phyloP scores from a whole-genome alignment of 768 basidiomycete genomes.

The Leccinum subtestaceum region DNA sequence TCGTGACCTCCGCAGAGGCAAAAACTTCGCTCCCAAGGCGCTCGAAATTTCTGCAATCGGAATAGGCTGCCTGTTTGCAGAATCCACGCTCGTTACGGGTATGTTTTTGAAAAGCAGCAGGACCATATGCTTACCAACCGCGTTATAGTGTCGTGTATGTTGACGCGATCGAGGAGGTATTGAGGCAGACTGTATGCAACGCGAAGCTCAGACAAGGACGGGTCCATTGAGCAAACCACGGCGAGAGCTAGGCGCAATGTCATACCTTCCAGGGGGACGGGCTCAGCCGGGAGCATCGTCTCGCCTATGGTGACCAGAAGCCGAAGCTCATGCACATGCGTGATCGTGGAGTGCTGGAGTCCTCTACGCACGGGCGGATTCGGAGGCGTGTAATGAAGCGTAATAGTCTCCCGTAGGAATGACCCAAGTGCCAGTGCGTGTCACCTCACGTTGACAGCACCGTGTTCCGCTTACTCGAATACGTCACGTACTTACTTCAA shows the following conservation, averaged over 20 bases:
- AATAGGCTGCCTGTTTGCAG: slow-evolving; percentile 19
- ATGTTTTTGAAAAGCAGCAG: neutral
- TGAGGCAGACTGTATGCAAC: slow-evolving; percentile 18
- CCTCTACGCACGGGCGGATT: neutral
- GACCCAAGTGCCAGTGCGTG: neutral
- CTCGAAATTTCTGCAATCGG: slow-evolving; percentile 27
- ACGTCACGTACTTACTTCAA: slow-evolving; percentile 11
- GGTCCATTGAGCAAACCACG: slow-evolving; percentile 6
- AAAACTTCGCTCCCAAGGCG: slow-evolving; percentile 28
- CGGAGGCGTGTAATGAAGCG: slow-evolving; percentile 8
- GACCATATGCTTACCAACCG: slow-evolving; percentile 20
- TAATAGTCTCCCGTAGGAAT: neutral
- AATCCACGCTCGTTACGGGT: neutral
- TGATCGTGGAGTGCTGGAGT: neutral
- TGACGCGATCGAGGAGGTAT: slow-evolving; percentile 25
- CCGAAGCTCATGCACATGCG: neutral
- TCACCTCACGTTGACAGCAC: neutral
- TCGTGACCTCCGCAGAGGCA: slow-evolving; percentile 19
- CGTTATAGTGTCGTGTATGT: slow-evolving; percentile 28
- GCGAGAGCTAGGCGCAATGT: neutral
- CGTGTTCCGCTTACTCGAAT: slow-evolving; percentile 5
- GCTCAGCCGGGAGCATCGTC: slow-evolving; percentile 3
- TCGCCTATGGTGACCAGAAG: neutral
- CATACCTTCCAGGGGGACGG: slow-evolving; percentile 12
- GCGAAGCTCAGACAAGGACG: slow-evolving; percentile 6